phyloP scores from a whole-genome alignment of 768 basidiomycete species.

The Gyrodon lividus region DNA sequence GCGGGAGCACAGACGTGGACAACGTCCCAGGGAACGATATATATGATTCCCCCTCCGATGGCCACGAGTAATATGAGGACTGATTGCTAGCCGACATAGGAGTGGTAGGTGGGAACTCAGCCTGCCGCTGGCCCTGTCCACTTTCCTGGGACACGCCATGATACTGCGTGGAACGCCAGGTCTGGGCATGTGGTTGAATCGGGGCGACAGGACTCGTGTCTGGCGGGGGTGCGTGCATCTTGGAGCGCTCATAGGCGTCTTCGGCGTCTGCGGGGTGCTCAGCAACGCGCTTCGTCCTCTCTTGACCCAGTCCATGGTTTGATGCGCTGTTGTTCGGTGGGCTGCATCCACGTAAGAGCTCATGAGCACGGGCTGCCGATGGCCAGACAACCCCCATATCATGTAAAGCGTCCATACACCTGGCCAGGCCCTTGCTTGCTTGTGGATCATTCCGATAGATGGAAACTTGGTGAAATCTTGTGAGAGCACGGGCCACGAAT shows the following conservation, averaged over 20 bases:
- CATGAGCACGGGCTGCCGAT: constrained; percentile 68
- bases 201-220: constrained; percentile 3
- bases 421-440: constrained; percentile 58
- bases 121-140: constrained; percentile 5
- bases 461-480: constrained; percentile 44
- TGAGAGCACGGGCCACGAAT: constrained; percentile 1
- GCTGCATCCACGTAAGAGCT: constrained; percentile 68
- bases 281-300: constrained; percentile 59
- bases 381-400: constrained; percentile 75
- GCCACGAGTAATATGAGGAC: constrained; percentile 48
- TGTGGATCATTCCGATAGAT: constrained; percentile 68
- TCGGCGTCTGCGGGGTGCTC: constrained; percentile 47
- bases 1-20: constrained; percentile 73
- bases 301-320: constrained; percentile 17
- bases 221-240: constrained; percentile 11
- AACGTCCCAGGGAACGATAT: constrained; percentile 45
- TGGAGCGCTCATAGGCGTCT: constrained; percentile 25
- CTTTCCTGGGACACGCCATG: constrained; percentile 4
- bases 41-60: constrained; percentile 30
- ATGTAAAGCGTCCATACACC: constrained; percentile 64
- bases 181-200: constrained; percentile 24
- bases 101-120: constrained; percentile 8
- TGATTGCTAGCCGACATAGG: constrained; percentile 17
- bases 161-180: constrained; percentile 32
- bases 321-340: constrained; percentile 15